Evolutionary conservation across 2,329 filamentous ascomycete genomes (phyloP).

Genomic region (Hymenoscyphus albidus): DNA sequence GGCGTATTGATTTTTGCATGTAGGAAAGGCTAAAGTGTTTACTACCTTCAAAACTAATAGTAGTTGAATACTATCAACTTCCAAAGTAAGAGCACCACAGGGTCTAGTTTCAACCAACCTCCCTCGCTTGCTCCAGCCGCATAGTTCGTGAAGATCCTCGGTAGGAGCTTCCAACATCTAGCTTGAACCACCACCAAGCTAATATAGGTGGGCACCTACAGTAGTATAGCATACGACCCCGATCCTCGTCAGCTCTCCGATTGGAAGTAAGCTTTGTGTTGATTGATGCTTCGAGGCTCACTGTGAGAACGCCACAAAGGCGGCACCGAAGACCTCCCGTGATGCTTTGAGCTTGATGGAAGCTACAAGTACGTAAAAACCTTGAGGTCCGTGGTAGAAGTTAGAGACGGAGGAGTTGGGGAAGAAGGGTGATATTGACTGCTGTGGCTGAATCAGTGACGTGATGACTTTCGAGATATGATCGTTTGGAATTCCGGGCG

Average conservation of each 20-base stretch:
- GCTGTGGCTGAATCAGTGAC: conserved; percentile 8
- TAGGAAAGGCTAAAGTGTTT: too few relatives aligned
- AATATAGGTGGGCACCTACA: too few relatives aligned
- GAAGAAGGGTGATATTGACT: not conserved
- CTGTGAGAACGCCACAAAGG: not conserved
- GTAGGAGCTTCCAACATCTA: not conserved
- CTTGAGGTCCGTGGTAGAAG: not conserved
- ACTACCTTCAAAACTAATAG: not conserved
- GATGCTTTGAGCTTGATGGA: not conserved
- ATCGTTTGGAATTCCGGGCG: too few relatives aligned
- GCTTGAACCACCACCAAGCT: not conserved
- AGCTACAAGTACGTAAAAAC: not conserved
- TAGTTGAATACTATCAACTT: not conserved
- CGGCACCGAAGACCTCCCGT: not conserved
- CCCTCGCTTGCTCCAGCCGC: not conserved
- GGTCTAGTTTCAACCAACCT: not conserved
- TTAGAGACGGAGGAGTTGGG: not conserved
- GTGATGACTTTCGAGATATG: not conserved
- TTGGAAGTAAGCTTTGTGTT: not conserved
- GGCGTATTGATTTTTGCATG: not conserved
- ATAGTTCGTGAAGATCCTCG: not conserved
- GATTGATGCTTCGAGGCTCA: not conserved
- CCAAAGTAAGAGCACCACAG: not conserved
- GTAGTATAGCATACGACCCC: not conserved
- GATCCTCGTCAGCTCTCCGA: not conserved